Conservation (phyloP, 305 asterid genomes). For the Striga hermonthica region DNA sequence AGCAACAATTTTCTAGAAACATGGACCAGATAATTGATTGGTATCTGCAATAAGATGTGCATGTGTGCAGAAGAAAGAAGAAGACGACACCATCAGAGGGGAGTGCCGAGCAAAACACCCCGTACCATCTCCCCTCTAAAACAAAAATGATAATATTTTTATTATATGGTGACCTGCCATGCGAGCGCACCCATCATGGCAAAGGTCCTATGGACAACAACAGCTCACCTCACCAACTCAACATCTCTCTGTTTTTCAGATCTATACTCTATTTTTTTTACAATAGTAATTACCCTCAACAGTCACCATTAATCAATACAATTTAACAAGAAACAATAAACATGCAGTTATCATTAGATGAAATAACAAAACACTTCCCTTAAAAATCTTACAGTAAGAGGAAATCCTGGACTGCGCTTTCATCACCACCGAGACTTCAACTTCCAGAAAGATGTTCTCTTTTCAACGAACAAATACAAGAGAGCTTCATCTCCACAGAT, state of each 20-base stretch:
- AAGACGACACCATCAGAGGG: slow-evolving; percentile 27
- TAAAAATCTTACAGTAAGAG: not conserved
- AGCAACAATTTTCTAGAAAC: not conserved
- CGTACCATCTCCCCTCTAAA: slow-evolving; percentile 33
- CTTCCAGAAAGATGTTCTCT: not conserved
- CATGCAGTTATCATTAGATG: not conserved
- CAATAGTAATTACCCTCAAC: not conserved
- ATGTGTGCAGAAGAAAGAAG: slow-evolving; percentile 2
- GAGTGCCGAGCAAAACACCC: slow-evolving; percentile 39
- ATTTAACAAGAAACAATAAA: not conserved
- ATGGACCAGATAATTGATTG: not conserved
- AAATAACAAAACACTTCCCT: not conserved
- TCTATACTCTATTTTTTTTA: not conserved
- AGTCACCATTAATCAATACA: not conserved
- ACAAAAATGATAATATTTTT: slow-evolving; percentile 29
- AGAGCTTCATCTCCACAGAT: not conserved
- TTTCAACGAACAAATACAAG: not conserved
- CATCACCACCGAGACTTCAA: not conserved
- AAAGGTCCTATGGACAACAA: slow-evolving; percentile 40
- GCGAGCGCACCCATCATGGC: slow-evolving; percentile 70
- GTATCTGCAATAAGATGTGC: not conserved
- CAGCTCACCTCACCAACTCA: not conserved
- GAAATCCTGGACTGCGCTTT: not conserved
- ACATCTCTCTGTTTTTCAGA: not conserved
- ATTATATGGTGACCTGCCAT: slow-evolving; percentile 52